A percentile compares a stretch with the other conserved stretches of the same genome.
Evolutionary conservation across 257 asterid genomes (phyloP).

Genomic region (Penstemon eatonii): DNA sequence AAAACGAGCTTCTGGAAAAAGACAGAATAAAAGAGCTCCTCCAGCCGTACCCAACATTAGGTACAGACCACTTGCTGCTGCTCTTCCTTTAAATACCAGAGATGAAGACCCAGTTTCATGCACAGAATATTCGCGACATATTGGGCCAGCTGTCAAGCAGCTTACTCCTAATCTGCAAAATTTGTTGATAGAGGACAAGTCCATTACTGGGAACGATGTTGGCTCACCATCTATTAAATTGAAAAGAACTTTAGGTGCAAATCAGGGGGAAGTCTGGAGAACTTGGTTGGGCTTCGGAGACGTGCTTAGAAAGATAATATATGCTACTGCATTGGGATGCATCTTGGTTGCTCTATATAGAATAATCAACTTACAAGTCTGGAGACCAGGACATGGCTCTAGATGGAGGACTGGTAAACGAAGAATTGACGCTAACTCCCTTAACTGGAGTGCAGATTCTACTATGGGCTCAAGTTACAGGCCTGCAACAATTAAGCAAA

Average conservation of each 20-base stretch:
- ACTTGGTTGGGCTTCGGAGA: constrained; percentile 48
- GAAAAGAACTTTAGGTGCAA: constrained; percentile 75
- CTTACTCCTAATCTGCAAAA: constrained; percentile 70
- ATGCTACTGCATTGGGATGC: constrained; percentile 69
- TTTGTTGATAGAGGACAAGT: constrained; percentile 52
- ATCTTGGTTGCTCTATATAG: constrained; percentile 48
- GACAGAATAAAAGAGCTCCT: constrained; percentile 58
- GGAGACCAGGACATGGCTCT: constrained; percentile 52
- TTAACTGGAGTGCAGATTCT: constrained; percentile 36
- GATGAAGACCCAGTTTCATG: constrained; percentile 44
- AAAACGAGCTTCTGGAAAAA: constrained; percentile 58
- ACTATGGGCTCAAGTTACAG: constrained; percentile 40
- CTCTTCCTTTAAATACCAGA: constrained; percentile 55
- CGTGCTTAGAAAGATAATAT: constrained; percentile 55
- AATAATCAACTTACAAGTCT: constrained; percentile 48
- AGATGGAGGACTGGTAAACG: constrained; percentile 45
- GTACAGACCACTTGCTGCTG: constrained; percentile 57
- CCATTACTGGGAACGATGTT: constrained; percentile 41
- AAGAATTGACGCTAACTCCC: constrained; percentile 40
- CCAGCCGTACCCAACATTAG: constrained; percentile 49
- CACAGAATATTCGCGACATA: constrained; percentile 56
- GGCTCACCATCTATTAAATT: constrained; percentile 55
- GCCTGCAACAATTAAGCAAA: constrained; percentile 35
- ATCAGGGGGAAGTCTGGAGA: constrained; percentile 59
- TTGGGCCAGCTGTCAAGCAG: constrained; percentile 81